These are phyloP conservation scores for Nyctanthes arbortristis DNA, from an alignment of 257 asterid genomes.

Conservation along the genomic window DNA sequence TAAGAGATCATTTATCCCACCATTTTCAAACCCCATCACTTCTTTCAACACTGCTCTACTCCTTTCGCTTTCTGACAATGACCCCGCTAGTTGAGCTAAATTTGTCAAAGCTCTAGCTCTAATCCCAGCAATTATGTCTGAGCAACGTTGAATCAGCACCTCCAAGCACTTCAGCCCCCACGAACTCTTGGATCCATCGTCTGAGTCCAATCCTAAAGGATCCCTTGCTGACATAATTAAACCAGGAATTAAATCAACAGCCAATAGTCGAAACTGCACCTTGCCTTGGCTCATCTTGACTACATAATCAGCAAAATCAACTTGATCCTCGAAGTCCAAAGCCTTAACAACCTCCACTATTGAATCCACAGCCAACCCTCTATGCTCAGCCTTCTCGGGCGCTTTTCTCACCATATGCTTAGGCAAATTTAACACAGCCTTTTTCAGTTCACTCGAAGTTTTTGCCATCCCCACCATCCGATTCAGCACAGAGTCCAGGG, in stretches of 20 bases:
- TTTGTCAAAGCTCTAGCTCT: constrained; percentile 83
- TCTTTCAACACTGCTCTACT: constrained; percentile 52
- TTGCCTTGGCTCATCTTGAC: constrained; percentile 87
- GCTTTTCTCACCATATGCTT: constrained; percentile 74
- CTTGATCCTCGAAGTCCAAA: constrained; percentile 58
- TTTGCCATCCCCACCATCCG: constrained; percentile 58
- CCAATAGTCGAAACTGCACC: constrained; percentile 71
- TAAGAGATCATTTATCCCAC: constrained; percentile 53
- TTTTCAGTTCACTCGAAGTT: constrained; percentile 46
- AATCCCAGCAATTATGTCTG: constrained; percentile 68
- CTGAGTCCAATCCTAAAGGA: constrained; percentile 49
- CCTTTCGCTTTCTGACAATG: constrained; percentile 48
- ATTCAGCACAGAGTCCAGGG: constrained; percentile 61
- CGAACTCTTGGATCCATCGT: constrained; percentile 39
- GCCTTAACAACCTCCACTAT: constrained; percentile 67
- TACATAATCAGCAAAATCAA: constrained; percentile 60
- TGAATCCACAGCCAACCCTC: constrained; percentile 83
- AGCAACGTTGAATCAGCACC: constrained; percentile 75
- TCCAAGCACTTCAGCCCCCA: constrained; percentile 68
- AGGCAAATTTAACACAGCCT: constrained; percentile 72
- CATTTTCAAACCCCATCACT: constrained; percentile 55
- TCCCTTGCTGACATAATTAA: constrained; percentile 51
- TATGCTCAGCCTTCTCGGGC: constrained; percentile 81
- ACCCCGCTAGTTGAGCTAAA: constrained; percentile 66
- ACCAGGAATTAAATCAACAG: constrained; percentile 71